These are phyloP conservation scores for Moricandia moricandioides DNA, from an alignment of 345 rosid genomes.

Conservation along the genomic window DNA sequence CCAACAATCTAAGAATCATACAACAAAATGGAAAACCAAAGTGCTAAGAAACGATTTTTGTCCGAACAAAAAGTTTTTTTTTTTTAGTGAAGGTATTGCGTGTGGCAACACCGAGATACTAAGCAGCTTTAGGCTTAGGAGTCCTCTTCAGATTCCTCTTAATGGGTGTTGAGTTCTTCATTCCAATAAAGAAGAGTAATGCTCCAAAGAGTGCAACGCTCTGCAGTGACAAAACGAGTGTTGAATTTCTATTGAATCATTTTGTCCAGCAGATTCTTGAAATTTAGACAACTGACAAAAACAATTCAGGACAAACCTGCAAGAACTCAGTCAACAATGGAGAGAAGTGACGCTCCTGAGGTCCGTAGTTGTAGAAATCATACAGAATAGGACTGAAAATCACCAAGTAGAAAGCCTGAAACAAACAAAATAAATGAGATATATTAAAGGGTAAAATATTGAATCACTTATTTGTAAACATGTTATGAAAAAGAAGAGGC, in stretches of 20 bases:
- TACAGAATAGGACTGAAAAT: constrained; percentile 59
- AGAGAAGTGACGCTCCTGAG: constrained; percentile 41
- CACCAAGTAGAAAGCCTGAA: constrained; percentile 63
- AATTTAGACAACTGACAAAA: neutral
- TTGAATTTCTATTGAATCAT: neutral
- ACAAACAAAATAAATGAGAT: constrained; percentile 4
- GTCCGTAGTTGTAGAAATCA: constrained; percentile 81
- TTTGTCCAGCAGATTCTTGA: neutral
- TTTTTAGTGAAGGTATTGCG: neutral
- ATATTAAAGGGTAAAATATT: neutral
- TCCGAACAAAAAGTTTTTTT: neutral
- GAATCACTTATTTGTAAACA: neutral
- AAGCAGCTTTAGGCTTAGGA: constrained; percentile 51
- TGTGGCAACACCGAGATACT: neutral
- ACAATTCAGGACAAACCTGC: constrained; percentile 45
- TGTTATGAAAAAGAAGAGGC: constrained; percentile 20
- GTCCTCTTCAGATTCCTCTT: constrained; percentile 57
- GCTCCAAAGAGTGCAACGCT: constrained; percentile 83
- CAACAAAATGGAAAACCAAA: neutral
- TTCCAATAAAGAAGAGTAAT: constrained; percentile 76
- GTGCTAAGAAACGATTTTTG: neutral
- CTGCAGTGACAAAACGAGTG: constrained; percentile 36
- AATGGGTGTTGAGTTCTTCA: constrained; percentile 70
- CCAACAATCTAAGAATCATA: constrained; percentile 29
- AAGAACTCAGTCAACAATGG: constrained; percentile 56